These are phyloP conservation scores for Myriosclerotinia curreyana DNA, from an alignment of 2,329 filamentous ascomycete genomes.

Conservation along the genomic window DNA sequence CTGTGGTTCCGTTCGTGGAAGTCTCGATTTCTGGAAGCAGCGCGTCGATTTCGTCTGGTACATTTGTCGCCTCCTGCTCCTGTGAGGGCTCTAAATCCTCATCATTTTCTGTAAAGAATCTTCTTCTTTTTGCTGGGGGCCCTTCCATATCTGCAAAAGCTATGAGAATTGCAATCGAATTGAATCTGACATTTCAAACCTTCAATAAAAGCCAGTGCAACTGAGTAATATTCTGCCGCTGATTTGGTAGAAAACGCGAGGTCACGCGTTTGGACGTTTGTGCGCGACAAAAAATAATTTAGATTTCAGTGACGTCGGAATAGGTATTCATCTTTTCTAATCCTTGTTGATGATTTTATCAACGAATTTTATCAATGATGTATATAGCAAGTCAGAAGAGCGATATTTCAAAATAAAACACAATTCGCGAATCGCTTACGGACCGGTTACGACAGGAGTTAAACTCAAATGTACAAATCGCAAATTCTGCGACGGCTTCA, in stretches of 20 bases:
- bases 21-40: slow-evolving; percentile 22
- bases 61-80: slow-evolving; percentile 25
- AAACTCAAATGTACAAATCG: slow-evolving; percentile 11
- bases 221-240: slow-evolving; percentile 9
- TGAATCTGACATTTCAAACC: not conserved
- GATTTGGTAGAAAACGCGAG: slow-evolving; percentile 31
- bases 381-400: not conserved
- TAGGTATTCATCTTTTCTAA: not conserved
- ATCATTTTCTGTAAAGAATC: slow-evolving; percentile 45
- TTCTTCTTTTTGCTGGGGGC: slow-evolving; percentile 48
- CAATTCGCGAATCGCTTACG: not conserved
- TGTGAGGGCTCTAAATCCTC: slow-evolving; percentile 31
- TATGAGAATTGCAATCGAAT: not conserved
- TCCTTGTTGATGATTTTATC: not conserved
- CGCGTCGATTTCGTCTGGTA: slow-evolving; percentile 35
- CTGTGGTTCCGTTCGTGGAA: not conserved
- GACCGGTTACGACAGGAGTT: not conserved
- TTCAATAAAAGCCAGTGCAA: not conserved
- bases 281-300: slow-evolving; percentile 24
- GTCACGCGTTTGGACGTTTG: slow-evolving; percentile 14
- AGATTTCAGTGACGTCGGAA: slow-evolving; percentile 25
- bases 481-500: slow-evolving; percentile 29
- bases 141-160: slow-evolving; percentile 39
- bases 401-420: not conserved
- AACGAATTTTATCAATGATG: not conserved